Conservation (phyloP, 2,329 filamentous ascomycete genomes). For the Aspergillus sp. region DNA sequence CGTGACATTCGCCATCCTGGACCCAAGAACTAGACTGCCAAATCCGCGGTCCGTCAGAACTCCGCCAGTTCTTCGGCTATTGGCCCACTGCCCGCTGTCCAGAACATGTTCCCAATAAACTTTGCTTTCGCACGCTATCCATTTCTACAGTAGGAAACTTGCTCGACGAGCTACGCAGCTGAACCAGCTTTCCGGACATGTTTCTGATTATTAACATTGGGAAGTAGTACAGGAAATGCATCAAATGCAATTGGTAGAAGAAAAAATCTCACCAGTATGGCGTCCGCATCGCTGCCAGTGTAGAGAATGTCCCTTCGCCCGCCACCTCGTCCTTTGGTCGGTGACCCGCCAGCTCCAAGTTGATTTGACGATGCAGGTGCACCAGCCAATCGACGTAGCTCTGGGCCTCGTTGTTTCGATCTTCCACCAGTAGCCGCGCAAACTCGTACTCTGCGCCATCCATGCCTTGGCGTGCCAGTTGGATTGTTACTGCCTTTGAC, state of each 20-base stretch:
- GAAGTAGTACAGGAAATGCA: background rate
- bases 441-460: constrained; percentile 50
- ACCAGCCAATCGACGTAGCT: constrained; percentile 99
- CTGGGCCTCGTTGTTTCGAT: constrained; percentile 94
- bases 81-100: too few species aligned
- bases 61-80: too few species aligned
- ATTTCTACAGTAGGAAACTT: too few species aligned
- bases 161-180: too few species aligned
- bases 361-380: constrained; percentile 85
- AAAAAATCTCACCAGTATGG: constrained; percentile 35
- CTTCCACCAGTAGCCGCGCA: constrained; percentile 81
- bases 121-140: too few species aligned
- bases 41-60: too few species aligned
- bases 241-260: background rate
- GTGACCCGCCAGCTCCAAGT: constrained; percentile 63
- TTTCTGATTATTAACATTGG: too few species aligned
- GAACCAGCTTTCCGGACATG: too few species aligned
- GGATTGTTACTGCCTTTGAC: constrained; percentile 80
- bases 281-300: constrained; percentile 40
- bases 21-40: too few species aligned
- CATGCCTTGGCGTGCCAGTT: constrained; percentile 51
- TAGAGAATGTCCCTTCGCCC: constrained; percentile 37
- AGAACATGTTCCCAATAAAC: too few species aligned
- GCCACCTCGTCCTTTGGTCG: constrained; percentile 41
- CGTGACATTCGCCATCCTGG: too few species aligned